Evolutionary conservation across 192 early-diverging fungal species (phyloP).

Genomic region (Chytriomyces sp.): DNA sequence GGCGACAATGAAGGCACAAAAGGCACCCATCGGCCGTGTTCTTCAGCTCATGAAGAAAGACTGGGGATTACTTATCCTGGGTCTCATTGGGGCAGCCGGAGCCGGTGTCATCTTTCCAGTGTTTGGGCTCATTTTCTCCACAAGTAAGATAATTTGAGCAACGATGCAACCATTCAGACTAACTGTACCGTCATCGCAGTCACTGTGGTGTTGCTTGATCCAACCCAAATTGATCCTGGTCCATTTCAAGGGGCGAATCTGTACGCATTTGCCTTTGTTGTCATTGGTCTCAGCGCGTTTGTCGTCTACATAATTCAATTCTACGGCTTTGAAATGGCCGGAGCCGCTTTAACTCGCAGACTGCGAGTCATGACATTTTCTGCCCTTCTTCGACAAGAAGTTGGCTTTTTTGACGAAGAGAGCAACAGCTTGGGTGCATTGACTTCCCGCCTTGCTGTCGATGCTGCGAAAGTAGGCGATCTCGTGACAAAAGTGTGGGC

Average conservation of each 20-base stretch:
- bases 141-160: slow-evolving; percentile 15
- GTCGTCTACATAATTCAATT: slow-evolving; percentile 53
- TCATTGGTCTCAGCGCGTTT: slow-evolving; percentile 68
- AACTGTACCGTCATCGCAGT: background rate
- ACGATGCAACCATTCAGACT: no score
- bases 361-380: slow-evolving; percentile 49
- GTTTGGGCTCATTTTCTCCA: slow-evolving; percentile 28
- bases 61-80: slow-evolving; percentile 39
- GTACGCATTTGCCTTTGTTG: slow-evolving; percentile 65
- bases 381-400: slow-evolving; percentile 56
- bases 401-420: slow-evolving; percentile 65
- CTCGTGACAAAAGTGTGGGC: slow-evolving; percentile 59
- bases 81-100: slow-evolving; percentile 29
- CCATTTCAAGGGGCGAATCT: slow-evolving; percentile 50
- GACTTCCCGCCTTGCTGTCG: slow-evolving; percentile 79
- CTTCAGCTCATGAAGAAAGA: slow-evolving; percentile 60
- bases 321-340: slow-evolving; percentile 53
- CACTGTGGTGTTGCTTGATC: slow-evolving; percentile 48
- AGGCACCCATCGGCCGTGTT: slow-evolving; percentile 62
- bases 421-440: slow-evolving; percentile 73
- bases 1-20: slow-evolving; percentile 35
- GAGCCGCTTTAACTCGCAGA: slow-evolving; percentile 50
- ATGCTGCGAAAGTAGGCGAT: slow-evolving; percentile 64
- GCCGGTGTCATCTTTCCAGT: slow-evolving; percentile 34
- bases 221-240: slow-evolving; percentile 32